Percentiles rank a stretch among this genome's conserved stretches.
These are phyloP conservation scores for Boletus eberwhitei DNA, from an alignment of 768 basidiomycete species.

Conservation along the genomic window DNA sequence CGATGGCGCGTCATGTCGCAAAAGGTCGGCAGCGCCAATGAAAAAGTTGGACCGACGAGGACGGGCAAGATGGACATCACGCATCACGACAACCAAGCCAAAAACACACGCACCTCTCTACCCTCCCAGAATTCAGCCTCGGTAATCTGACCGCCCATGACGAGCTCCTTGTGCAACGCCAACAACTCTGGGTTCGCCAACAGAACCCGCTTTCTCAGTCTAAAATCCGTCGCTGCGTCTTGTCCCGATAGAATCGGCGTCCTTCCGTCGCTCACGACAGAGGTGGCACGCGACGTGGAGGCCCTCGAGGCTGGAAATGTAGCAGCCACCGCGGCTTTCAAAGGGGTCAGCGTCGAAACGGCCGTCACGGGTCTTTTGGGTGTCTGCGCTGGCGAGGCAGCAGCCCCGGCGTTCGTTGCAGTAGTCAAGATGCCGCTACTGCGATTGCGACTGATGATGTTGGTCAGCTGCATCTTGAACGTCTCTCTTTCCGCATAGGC, in stretches of 20 bases:
- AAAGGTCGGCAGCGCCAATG: not conserved
- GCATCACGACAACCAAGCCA: slow-evolving; percentile 4
- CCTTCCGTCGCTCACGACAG: slow-evolving; percentile 53
- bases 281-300: slow-evolving; percentile 58
- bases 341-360: slow-evolving; percentile 10
- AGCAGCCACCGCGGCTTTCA: slow-evolving; percentile 34
- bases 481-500: slow-evolving; percentile 73
- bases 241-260: slow-evolving; percentile 54
- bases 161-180: slow-evolving; percentile 82
- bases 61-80: not conserved
- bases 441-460: slow-evolving; percentile 74
- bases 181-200: slow-evolving; percentile 75
- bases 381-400: slow-evolving; percentile 18
- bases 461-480: slow-evolving; percentile 78
- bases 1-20: not conserved
- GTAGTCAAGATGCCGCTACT: slow-evolving; percentile 26
- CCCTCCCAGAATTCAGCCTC: slow-evolving; percentile 98
- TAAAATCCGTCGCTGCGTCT: slow-evolving; percentile 66
- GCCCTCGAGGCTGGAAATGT: slow-evolving; percentile 35
- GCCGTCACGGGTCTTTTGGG: slow-evolving; percentile 27
- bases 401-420: slow-evolving; percentile 4
- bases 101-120: slow-evolving; percentile 62
- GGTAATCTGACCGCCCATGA: slow-evolving; percentile 78
- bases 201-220: slow-evolving; percentile 75
- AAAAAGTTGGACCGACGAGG: not conserved